These are phyloP conservation scores for Wallacemonas collosoma DNA, from an alignment of 208 protist species.

Conservation along the genomic window DNA sequence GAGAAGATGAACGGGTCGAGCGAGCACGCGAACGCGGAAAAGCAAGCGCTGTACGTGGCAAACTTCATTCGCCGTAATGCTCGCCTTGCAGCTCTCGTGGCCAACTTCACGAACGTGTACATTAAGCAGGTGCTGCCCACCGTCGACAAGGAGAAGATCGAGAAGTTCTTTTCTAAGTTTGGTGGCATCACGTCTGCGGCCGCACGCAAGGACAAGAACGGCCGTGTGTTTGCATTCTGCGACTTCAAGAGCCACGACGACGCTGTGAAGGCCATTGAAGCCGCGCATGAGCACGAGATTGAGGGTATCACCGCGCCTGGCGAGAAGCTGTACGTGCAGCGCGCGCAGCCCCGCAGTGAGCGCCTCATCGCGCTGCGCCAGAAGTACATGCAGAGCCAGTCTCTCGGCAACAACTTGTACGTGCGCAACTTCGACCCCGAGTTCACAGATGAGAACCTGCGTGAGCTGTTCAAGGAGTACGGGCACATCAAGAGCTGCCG, in stretches of 20 bases:
- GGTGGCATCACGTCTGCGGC: slow-evolving; percentile 95
- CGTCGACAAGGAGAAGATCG: slow-evolving; percentile 91
- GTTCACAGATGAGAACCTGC: slow-evolving; percentile 97
- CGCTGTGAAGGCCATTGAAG: slow-evolving; percentile 94
- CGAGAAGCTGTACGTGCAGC: slow-evolving; percentile 89
- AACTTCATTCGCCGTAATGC: slow-evolving; percentile 97
- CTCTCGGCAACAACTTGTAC: slow-evolving; percentile 98
- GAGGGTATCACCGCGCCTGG: slow-evolving; percentile 80
- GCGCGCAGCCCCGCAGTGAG: slow-evolving; percentile 86
- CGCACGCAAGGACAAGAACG: slow-evolving; percentile 89
- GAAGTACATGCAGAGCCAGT: slow-evolving; percentile 92
- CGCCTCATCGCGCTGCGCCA: slow-evolving; percentile 87
- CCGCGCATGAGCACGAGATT: slow-evolving; percentile 84
- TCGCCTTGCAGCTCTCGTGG: slow-evolving; percentile 85
- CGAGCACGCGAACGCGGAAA: slow-evolving; percentile 92
- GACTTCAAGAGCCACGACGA: slow-evolving; percentile 97
- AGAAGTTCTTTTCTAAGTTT: slow-evolving; percentile 94
- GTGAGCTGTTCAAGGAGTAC: slow-evolving; percentile 98
- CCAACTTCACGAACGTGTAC: slow-evolving; percentile 99
- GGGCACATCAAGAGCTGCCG: slow-evolving; percentile 99
- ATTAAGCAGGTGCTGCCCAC: slow-evolving; percentile 97
- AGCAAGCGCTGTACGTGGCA: slow-evolving; percentile 92
- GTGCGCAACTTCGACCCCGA: slow-evolving; percentile 98
- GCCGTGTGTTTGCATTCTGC: slow-evolving; percentile 97
- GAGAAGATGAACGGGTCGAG: slow-evolving; percentile 96